Base-by-base conservation (phyloP, 768 basidiomycete species). In the Russula vinacea region DNA sequence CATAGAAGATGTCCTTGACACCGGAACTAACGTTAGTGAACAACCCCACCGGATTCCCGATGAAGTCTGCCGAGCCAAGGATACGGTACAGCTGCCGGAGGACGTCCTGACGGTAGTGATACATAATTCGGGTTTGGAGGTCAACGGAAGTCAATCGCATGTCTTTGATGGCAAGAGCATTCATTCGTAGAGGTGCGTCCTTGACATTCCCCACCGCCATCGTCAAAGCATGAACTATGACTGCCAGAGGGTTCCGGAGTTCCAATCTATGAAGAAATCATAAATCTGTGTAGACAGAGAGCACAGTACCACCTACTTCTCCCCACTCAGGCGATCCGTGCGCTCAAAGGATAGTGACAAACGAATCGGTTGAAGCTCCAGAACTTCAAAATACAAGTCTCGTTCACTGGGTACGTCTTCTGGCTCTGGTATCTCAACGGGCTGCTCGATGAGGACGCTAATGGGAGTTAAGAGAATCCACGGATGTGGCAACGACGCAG, bases 21-120 rank as follows among this genome's bases (percentile, higher is more conserved):
- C 97, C 97, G 33, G 94, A 97, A 72, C 93, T 96, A 72, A 99
- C 94, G 72, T 98, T 98, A 56, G 90, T 96, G 80, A 99, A 98
- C 50, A 99, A 81, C 11, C 97, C 97, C 51, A 98, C 94, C 5
- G 96, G 96, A 73, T 95, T 95, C 16, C 92, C 90, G 65, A 91
- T 90, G 77, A 98, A 96, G 76, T 98, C 96, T 0, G 95, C 97
- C 6, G 95, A 98, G n/a, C 97, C 96, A 16, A 99, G 81, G 50
- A 99, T 91, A 42, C 97, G 88, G 74, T 98, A 98, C 3, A 98
- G 80, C 73, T 99, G 97, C 13, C 92, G 88, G 44, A 96, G 80
- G 60, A 97, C 84, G 71, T 98, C 94, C 74, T 97, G 91, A 40
- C 91, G 84, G 73, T 98, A 99, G 72, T 98, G 96, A 64, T 95